Percentiles rank a stretch among this genome's conserved stretches.
These are phyloP conservation scores for Meripilus lineatus DNA, from an alignment of 1,284 basidiomycete species.

Conservation along the genomic window DNA sequence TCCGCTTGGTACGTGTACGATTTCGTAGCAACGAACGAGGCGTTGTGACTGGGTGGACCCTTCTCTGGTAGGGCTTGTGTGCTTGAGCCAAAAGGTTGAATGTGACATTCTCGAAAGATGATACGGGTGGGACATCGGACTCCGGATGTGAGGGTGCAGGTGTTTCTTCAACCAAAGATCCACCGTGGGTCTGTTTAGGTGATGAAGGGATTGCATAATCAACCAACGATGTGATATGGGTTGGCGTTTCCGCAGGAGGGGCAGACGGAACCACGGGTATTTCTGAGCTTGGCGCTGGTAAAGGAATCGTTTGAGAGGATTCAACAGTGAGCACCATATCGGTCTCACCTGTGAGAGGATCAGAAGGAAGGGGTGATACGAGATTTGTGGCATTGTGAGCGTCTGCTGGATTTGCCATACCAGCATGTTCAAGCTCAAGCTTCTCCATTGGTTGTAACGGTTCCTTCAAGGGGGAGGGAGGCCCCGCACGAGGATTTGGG, in stretches of 20 bases:
- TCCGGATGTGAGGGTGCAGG: neutral
- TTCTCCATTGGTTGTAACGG: too few relatives aligned
- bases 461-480: constrained; percentile 14
- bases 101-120: neutral
- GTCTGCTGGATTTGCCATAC: too few relatives aligned
- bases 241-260: too few relatives aligned
- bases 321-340: too few relatives aligned
- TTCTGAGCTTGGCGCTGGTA: too few relatives aligned
- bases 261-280: neutral
- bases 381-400: too few relatives aligned
- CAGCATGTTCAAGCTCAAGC: too few relatives aligned
- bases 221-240: too few relatives aligned
- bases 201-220: neutral
- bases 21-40: constrained; percentile 19
- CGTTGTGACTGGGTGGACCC: constrained; percentile 18
- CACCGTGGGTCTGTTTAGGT: neutral
- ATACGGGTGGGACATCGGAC: too few relatives aligned
- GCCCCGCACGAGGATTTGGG: constrained; percentile 30
- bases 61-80: constrained; percentile 15
- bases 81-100: neutral
- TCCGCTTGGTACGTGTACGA: constrained; percentile 20
- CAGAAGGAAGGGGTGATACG: too few relatives aligned
- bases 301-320: too few relatives aligned
- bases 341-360: neutral
- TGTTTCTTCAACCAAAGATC: neutral